Evolutionary conservation across 305 asterid species (phyloP), one percentile per base, ranked within the genome.

Genomic region (Petunia hybrid): DNA sequence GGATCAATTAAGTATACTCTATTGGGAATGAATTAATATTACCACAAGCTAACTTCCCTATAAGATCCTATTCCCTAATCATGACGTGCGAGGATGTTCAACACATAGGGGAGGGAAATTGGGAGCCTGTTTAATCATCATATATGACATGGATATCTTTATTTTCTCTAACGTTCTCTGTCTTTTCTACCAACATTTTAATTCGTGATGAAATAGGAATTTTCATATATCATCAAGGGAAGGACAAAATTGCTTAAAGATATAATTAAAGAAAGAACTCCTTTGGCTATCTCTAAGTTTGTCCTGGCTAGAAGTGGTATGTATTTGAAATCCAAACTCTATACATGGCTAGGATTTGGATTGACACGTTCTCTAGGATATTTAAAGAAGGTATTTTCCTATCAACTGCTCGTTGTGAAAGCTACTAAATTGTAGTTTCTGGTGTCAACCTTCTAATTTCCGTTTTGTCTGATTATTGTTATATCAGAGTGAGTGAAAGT

Each of bases 401-500:
- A 14, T 59, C 6, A 77, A 77, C 8, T 77, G 64, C 6, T 60
- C 3, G 51, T 31, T 2, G 36, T 60, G 80, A 77, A 60, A 60
- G 70, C 80, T 35, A 43, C 80, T 46, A 42, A 22, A 42, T 77
- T 77, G 80, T 61, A 60, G 71, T 77, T 77, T 77, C 43, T 77
- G 71, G 70, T 60, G 71, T 77, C 71, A 42, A 31, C 60, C 5
- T 77, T 9, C 4, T 14, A 2, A 59, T 10, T 59, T 77, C 53
- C 35, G 6, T 60, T 77, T 60, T 42, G 80, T 59, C 59, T 77
- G 13, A 45, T 57, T 57, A 35, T 42, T 48, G 42, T 3, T 31
- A 2, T 22, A 69, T 69, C 42, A 46, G 31, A 45, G 42, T 77
- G 71, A 35, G 40, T 22, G 80, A 60, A 42, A 0, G 56, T 77